Evolutionary conservation across 2,329 filamentous ascomycete species (phyloP).

Genomic region (Arthrobotrys conoides): DNA sequence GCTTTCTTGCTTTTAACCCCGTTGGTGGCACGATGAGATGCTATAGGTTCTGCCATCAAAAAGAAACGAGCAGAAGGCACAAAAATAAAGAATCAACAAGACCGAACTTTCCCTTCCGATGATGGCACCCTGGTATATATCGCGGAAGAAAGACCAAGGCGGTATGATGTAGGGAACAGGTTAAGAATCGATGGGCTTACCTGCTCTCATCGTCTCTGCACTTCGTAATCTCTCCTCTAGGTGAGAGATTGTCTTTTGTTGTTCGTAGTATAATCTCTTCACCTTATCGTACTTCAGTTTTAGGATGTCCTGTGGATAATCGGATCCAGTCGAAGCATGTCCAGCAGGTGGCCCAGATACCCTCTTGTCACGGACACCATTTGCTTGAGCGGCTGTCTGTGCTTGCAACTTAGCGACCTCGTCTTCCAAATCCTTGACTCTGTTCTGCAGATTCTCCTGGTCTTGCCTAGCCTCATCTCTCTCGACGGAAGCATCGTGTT

Average conservation of each 20-base stretch:
- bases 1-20: constrained; percentile 48
- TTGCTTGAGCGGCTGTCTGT: constrained; percentile 27
- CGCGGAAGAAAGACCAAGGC: constrained; percentile 14
- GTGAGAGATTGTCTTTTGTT: constrained; percentile 58
- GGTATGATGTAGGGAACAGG: background rate
- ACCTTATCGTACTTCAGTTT: constrained; percentile 61
- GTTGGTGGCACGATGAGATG: constrained; percentile 53
- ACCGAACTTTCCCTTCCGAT: constrained; percentile 31
- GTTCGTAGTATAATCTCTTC: constrained; percentile 60
- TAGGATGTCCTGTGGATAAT: constrained; percentile 58
- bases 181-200: constrained; percentile 56
- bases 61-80: constrained; percentile 46
- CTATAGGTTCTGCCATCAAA: constrained; percentile 57
- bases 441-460: constrained; percentile 49
- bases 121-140: constrained; percentile 4
- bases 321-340: constrained; percentile 50
- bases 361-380: constrained; percentile 57
- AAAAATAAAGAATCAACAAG: constrained; percentile 51
- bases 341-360: constrained; percentile 41
- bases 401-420: constrained; percentile 56
- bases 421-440: constrained; percentile 57
- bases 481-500: constrained; percentile 44
- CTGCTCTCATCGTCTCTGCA: constrained; percentile 53
- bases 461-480: constrained; percentile 53
- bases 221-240: constrained; percentile 50